These are phyloP conservation scores for Fusarium floridanum DNA, from an alignment of 2,329 filamentous ascomycete species.

Conservation along the genomic window DNA sequence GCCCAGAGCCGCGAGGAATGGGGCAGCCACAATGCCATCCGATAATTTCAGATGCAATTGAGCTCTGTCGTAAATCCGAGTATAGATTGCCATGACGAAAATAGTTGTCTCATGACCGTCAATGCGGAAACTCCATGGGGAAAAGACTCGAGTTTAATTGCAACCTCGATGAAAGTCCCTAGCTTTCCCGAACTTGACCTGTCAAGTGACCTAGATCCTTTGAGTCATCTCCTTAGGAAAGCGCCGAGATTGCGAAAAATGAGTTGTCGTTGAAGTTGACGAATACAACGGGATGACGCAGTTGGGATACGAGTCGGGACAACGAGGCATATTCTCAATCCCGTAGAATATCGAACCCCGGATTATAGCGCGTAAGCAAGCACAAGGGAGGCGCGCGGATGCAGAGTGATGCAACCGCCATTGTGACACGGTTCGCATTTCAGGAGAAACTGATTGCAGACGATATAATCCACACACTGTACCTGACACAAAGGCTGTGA, in stretches of 20 bases:
- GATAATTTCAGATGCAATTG: neutral
- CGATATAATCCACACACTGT: neutral
- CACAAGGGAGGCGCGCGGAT: constrained; percentile 22
- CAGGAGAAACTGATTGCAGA: constrained; percentile 13
- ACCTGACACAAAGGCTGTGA: neutral
- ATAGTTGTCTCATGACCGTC: constrained; percentile 9
- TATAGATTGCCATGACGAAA: constrained; percentile 1
- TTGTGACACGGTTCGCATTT: constrained; percentile 29
- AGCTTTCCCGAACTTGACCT: constrained; percentile 8
- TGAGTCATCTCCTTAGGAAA: constrained; percentile 15
- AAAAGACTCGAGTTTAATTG: constrained; percentile 5
- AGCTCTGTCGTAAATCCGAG: constrained; percentile 22
- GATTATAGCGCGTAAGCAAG: constrained; percentile 34
- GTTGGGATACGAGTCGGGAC: constrained; percentile 12
- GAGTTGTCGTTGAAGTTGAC: constrained; percentile 21
- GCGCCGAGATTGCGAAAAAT: constrained; percentile 25
- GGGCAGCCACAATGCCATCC: neutral
- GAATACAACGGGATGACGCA: constrained; percentile 22
- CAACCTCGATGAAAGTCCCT: constrained; percentile 10
- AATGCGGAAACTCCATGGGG: neutral
- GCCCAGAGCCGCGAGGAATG: neutral
- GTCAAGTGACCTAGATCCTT: constrained; percentile 31
- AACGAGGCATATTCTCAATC: constrained; percentile 31
- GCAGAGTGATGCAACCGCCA: constrained; percentile 17
- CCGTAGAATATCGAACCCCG: constrained; percentile 33